These are phyloP conservation scores for Beauveria caledonica DNA, from an alignment of 2,329 filamentous ascomycete species.

Conservation along the genomic window DNA sequence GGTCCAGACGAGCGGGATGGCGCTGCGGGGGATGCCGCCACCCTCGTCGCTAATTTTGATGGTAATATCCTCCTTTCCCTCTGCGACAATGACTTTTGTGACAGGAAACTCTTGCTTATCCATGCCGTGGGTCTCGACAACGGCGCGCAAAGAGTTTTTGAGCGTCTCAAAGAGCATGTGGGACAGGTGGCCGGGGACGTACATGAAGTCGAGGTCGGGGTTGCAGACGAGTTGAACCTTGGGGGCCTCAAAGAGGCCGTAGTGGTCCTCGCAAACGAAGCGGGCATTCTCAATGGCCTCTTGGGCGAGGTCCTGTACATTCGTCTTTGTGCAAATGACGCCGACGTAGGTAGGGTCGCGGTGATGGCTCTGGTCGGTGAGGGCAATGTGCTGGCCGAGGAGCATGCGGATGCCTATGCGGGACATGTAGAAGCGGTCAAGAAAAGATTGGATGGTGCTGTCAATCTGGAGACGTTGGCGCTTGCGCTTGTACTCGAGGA, in stretches of 20 bases:
- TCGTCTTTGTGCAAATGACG: conserved; percentile 98
- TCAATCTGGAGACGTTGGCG: conserved; percentile 98
- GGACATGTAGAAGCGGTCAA: conserved; percentile 99
- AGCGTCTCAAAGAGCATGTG: conserved; percentile 99
- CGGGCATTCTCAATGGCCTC: conserved; percentile 97
- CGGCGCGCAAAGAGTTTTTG: conserved; percentile 94
- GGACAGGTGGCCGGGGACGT: conserved; percentile 94
- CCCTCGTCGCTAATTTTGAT: conserved; percentile 98
- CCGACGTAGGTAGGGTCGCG: conserved; percentile 92
- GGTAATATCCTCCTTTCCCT: conserved; percentile 97
- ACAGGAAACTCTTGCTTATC: conserved; percentile 95
- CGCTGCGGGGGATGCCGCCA: conserved; percentile 84
- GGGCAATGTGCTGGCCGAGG: conserved; percentile 94
- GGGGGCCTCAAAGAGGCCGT: conserved; percentile 91
- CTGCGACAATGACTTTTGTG: conserved; percentile 94
- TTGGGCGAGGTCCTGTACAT: conserved; percentile 86
- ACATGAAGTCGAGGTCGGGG: conserved; percentile 95
- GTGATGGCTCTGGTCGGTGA: conserved; percentile 86
- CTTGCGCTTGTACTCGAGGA: conserved; percentile 94
- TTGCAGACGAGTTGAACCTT: conserved; percentile 96
- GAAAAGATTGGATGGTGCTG: conserved; percentile 91
- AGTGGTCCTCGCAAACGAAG: conserved; percentile 99
- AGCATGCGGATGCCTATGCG: conserved; percentile 99
- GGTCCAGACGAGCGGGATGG: conserved; percentile 97
- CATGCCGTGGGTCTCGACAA: conserved; percentile 89